Base-by-base conservation (phyloP, 805 yeast species). In the Cyberlindnera subsufficiens region DNA sequence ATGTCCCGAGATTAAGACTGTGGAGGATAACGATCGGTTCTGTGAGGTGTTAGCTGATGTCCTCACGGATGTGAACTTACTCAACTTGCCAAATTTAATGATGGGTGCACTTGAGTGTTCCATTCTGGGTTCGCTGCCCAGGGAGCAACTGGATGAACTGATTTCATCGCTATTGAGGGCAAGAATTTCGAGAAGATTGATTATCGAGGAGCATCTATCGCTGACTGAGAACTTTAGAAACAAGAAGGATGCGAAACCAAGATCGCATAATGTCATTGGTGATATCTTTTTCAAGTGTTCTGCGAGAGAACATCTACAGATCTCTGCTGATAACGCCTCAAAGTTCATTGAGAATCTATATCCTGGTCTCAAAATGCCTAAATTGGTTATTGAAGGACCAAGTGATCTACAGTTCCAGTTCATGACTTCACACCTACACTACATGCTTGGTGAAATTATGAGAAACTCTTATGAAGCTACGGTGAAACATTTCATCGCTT, bases 31-130 rank as follows among this genome's bases (percentile, higher is more conserved):
- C 58, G 80, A 77, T 33, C 64, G 64, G 50, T 90, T 91, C 60
- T 82, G 95, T 57, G 67, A 68, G 20, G 73, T 78, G 41, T 66
- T 90, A 43, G 71, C 76, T 22, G 68, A 73, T 29, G 74, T 89
- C 48, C 66, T 91, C 51, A 71, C 73, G 22, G 88, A 83, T 60
- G 85, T 81, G 54, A 96, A 91, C 64, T 72, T 88, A 38, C 67
- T 83, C 42, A 86, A 88, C 49, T 69, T 91, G 46, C 93, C 97
- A 1, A 91, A 90, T 60, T 68, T 90, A 46, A 84, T 91, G 71
- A 86, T 89, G 89, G 98, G 98, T 2, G 88, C 95, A 1, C 67
- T 89, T 37, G 97, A 91, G 55, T 82, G 82, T 48, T 77, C 85
- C 13, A 78, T 82, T 31, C 58, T 82, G 38, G 63, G 63, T 19